Conservation (phyloP, 306 rosid species). For the Canavalia gladiata region DNA sequence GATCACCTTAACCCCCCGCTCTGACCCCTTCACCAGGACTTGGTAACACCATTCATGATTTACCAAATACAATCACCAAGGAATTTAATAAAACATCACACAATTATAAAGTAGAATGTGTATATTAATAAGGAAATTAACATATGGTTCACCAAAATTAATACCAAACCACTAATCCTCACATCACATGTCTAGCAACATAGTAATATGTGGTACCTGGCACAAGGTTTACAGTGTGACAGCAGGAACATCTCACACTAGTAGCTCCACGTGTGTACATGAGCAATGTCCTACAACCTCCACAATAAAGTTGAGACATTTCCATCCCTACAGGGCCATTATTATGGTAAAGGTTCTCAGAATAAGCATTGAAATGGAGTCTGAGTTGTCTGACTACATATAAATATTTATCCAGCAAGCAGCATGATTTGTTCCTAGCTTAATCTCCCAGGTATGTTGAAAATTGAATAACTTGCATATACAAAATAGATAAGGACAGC, state of each 20-base stretch:
- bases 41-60: conserved; percentile 8
- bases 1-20: background rate
- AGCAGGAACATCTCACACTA: conserved; percentile 97
- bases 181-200: conserved; percentile 20
- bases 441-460: conserved; percentile 9
- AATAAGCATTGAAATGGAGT: conserved; percentile 5
- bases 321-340: conserved; percentile 73
- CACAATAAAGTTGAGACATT: conserved; percentile 94
- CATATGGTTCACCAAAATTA: conserved; percentile 29
- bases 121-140: conserved; percentile 23
- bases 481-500: background rate
- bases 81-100: conserved; percentile 41
- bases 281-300: conserved; percentile 94
- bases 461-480: conserved; percentile 27
- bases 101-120: conserved; percentile 29
- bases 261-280: conserved; percentile 94
- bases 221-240: conserved; percentile 88
- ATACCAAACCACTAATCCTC: conserved; percentile 20
- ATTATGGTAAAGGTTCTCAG: conserved; percentile 25
- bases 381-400: background rate
- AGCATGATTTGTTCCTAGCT: conserved; percentile 5
- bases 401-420: background rate
- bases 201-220: conserved; percentile 66
- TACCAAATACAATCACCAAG: conserved; percentile 32
- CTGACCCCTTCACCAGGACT: conserved; percentile 19